phyloP scores from a whole-genome alignment of 2,329 filamentous ascomycete species.

The Fonsecaea pugnacius region DNA sequence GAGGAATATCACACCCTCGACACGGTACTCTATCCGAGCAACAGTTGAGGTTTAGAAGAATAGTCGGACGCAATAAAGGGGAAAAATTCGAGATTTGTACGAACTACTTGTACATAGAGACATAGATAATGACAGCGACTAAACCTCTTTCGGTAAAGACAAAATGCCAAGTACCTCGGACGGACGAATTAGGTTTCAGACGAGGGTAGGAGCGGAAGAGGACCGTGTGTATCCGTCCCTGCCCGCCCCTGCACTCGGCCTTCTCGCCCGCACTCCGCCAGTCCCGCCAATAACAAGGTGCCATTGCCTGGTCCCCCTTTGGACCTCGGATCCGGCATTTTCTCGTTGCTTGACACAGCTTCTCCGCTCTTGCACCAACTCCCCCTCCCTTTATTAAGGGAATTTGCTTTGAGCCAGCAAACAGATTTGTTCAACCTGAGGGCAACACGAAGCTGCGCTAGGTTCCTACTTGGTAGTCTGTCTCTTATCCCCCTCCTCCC shows the following conservation, averaged over 20 bases:
- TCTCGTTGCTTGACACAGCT: not conserved
- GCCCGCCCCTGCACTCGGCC: not conserved
- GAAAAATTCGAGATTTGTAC: not conserved
- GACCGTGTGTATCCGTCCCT: not conserved
- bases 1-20: constrained; percentile 51
- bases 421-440: not conserved
- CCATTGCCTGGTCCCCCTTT: not conserved
- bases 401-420: not conserved
- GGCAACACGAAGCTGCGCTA: not conserved
- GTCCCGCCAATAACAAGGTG: not conserved
- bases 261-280: constrained; percentile 2
- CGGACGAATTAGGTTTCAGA: not conserved
- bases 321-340: constrained; percentile 2
- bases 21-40: constrained; percentile 35
- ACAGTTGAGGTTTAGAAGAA: constrained; percentile 1
- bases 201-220: not conserved
- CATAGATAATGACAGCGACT: not conserved
- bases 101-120: not conserved
- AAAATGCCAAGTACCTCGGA: not conserved
- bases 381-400: not conserved
- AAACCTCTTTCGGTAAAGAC: not conserved
- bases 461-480: not conserved
- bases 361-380: not conserved
- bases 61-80: not conserved
- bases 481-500: not conserved